A percentile compares a stretch with the other conserved stretches of the same genome.
Evolutionary conservation across 257 asterid genomes (phyloP).

Genomic region (Ilex aquifolium): DNA sequence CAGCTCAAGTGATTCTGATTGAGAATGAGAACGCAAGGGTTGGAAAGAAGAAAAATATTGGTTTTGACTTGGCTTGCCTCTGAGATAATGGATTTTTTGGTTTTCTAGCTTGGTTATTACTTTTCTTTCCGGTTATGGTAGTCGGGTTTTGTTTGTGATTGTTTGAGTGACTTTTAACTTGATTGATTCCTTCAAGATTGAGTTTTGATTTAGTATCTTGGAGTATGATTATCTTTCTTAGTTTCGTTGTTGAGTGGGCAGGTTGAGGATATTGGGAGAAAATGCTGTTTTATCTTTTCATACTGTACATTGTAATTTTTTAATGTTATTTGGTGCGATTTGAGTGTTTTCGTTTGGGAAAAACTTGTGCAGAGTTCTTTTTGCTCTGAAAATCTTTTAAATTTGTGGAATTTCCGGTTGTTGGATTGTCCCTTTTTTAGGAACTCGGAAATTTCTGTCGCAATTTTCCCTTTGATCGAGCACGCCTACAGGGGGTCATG

Average conservation of each 20-base stretch:
- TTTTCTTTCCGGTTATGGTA: not conserved
- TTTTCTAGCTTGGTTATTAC: not conserved
- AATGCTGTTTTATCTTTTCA: slow-evolving; percentile 3
- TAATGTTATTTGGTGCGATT: too few species aligned
- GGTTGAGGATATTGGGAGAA: slow-evolving; percentile 18
- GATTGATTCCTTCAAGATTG: slow-evolving; percentile 49
- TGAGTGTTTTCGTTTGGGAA: too few species aligned
- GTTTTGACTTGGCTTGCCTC: not conserved
- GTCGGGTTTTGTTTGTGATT: slow-evolving; percentile 7
- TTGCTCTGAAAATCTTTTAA: too few species aligned
- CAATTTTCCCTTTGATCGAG: too few species aligned
- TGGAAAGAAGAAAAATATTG: slow-evolving; percentile 1
- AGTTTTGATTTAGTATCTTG: slow-evolving; percentile 48
- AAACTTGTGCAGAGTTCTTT: too few species aligned
- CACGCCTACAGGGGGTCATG: too few species aligned
- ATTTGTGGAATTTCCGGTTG: too few species aligned
- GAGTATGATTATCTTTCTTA: slow-evolving; percentile 16
- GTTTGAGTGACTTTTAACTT: slow-evolving; percentile 20
- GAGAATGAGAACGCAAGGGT: slow-evolving; percentile 26
- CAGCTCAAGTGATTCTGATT: slow-evolving; percentile 55
- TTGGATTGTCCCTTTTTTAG: too few species aligned
- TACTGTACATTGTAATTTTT: slow-evolving; percentile 2
- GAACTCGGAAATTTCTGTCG: too few species aligned
- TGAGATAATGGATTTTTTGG: not conserved
- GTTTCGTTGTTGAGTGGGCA: slow-evolving; percentile 4